phyloP scores from a whole-genome alignment of 495 filamentous ascomycete species.

The Sphaerosporella brunnea region DNA sequence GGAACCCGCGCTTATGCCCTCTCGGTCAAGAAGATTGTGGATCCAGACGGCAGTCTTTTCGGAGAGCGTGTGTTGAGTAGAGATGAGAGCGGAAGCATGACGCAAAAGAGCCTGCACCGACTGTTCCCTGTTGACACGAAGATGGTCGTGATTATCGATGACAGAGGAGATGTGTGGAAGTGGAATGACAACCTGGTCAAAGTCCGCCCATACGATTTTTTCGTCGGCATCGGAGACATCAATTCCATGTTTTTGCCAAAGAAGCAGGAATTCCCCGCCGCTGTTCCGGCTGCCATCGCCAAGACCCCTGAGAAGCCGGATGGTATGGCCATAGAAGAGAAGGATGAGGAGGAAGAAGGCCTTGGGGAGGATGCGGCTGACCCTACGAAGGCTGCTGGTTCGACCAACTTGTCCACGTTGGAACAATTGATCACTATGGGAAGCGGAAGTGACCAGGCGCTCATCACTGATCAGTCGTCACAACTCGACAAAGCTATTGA shows the following conservation, averaged over 20 bases:
- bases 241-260: slow-evolving; percentile 95
- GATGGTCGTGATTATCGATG: slow-evolving; percentile 99
- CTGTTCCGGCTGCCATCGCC: slow-evolving; percentile 18
- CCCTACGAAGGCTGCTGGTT: slow-evolving; percentile 9
- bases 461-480: slow-evolving; percentile 55
- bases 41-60: slow-evolving; percentile 77
- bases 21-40: slow-evolving; percentile 79
- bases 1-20: slow-evolving; percentile 87
- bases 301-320: slow-evolving; percentile 5
- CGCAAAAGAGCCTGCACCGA: slow-evolving; percentile 71
- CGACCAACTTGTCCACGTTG: slow-evolving; percentile 36
- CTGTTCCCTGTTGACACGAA: slow-evolving; percentile 93
- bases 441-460: slow-evolving; percentile 48
- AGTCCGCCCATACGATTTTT: slow-evolving; percentile 90
- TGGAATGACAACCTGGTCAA: slow-evolving; percentile 90
- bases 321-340: slow-evolving; percentile 11
- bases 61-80: slow-evolving; percentile 87
- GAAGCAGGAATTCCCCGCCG: slow-evolving; percentile 48
- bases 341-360: slow-evolving; percentile 27
- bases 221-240: slow-evolving; percentile 94
- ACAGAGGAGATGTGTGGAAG: slow-evolving; percentile 93
- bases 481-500: slow-evolving; percentile 72
- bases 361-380: slow-evolving; percentile 22
- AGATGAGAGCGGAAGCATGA: slow-evolving; percentile 87
- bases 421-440: slow-evolving; percentile 65